A percentile compares a stretch with the other conserved stretches of the same genome.
Evolutionary conservation across 805 yeast genomes (phyloP).

Genomic region (Candida boidinii): DNA sequence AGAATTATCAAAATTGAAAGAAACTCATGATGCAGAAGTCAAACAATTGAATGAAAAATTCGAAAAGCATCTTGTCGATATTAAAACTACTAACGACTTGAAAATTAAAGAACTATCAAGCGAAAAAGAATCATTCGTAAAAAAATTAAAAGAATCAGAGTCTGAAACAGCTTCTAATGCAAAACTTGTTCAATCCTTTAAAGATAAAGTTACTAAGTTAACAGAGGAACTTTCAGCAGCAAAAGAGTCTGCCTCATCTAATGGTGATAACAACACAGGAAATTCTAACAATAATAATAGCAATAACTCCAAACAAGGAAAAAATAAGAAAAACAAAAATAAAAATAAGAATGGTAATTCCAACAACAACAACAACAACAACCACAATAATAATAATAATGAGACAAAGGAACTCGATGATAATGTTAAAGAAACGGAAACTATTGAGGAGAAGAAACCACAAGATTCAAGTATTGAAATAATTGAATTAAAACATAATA

Average conservation of each 20-base stretch:
- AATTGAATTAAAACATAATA: slow-evolving; percentile 18
- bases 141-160: not conserved
- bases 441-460: slow-evolving; percentile 3
- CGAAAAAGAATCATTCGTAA: not conserved
- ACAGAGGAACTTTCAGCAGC: slow-evolving; percentile 11
- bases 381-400: no score
- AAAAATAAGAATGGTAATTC: slow-evolving; percentile 13
- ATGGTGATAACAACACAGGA: not conserved
- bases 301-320: slow-evolving; percentile 7
- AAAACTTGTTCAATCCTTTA: slow-evolving; percentile 15
- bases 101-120: not conserved
- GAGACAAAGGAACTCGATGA: no score
- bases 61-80: not conserved
- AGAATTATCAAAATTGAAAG: not conserved
- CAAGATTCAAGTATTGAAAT: slow-evolving; percentile 8
- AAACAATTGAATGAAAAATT: not conserved
- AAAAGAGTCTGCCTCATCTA: not conserved
- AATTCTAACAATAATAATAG: slow-evolving; percentile 5
- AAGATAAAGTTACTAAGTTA: slow-evolving; percentile 16
- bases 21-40: not conserved
- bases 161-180: slow-evolving; percentile 11
- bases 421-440: slow-evolving; percentile 13
- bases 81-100: not conserved
- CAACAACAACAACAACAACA: slow-evolving; percentile 3
- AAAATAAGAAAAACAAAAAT: slow-evolving; percentile 9